Base-by-base conservation (phyloP, 345 rosid species). In the Aurinia saxatilis region DNA sequence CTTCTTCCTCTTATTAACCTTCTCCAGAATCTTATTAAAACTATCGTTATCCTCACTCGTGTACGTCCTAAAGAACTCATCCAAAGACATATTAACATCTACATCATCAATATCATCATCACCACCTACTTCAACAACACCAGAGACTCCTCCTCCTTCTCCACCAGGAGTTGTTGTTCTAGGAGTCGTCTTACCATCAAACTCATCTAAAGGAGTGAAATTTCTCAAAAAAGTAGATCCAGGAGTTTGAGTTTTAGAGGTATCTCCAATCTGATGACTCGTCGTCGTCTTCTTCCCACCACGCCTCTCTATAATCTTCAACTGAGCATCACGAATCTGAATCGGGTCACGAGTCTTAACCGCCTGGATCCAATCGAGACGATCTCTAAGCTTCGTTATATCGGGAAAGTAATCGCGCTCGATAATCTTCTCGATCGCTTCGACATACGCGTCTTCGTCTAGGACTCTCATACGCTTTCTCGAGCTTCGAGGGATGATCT, bases 331-430 rank as follows among this genome's bases (percentile, higher is more conserved):
- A 57, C 97, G 83, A 42, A 93, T 93, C 66, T 83, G 99, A 53
- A 87, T 18, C 23, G 95, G 95, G 45, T 90, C 99, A 5, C 90
- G 83, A 6, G 95, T 82, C 74, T 78, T 85, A 38, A 80, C 71
- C 8, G 99, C 99, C 67, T 90, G 90, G 44, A 93, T 81, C 99
- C 95, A 93, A 62, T 93, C 99, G 38, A 84, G 86, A 6, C 95
- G 91, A 65, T 90, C 99, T 27, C 81, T 88, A 53, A 93, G 97
- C 84, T 93, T 93, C 6, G 92, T 54, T 63, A 93, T 82, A 76
- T 93, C 97, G 1, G 99, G 99, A 72, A 90, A 93, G 81, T 76
- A 93, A 64, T 93, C 97, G 16, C 99, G 95, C 76, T 93, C 97
- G 65, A 93, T 83, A 70, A 93, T 90, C 78, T 79, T 80, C 92